A percentile compares a stretch with the other conserved stretches of the same genome.
Conservation (phyloP, 176 grass and related monocot species). For the Echinochloa phyllopogon region DNA sequence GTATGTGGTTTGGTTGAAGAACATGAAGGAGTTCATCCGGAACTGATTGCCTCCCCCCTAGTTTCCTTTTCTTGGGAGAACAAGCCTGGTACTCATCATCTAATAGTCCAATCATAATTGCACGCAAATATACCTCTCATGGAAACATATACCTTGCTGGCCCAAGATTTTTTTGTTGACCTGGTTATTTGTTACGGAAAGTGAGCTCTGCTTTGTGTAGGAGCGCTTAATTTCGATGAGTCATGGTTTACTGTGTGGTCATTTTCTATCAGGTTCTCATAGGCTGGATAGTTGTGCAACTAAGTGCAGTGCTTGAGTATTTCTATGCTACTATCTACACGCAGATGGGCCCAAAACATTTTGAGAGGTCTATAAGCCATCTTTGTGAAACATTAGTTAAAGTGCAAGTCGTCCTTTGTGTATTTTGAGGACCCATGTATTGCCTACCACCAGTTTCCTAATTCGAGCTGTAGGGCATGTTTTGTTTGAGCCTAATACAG, state of each 20-base stretch:
- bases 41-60: constrained; percentile 38
- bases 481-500: background rate
- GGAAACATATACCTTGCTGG: background rate
- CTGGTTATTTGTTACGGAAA: constrained; percentile 5
- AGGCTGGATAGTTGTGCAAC: background rate
- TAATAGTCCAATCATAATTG: constrained; percentile 26
- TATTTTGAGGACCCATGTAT: background rate
- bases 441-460: background rate
- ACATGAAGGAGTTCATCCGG: constrained; percentile 77
- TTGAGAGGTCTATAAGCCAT: background rate
- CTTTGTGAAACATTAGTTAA: background rate
- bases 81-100: background rate
- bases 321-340: background rate
- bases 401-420: background rate
- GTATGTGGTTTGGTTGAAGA: constrained; percentile 87
- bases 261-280: background rate
- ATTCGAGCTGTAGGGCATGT: background rate
- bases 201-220: background rate
- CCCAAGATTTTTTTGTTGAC: background rate
- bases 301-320: background rate
- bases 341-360: background rate
- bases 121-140: background rate
- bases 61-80: constrained; percentile 6
- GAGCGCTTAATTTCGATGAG: background rate
- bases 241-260: background rate